Evolutionary conservation across 306 rosid species (phyloP), one percentile per base, ranked within the genome.

Genomic region (Acacia crassicarpa): DNA sequence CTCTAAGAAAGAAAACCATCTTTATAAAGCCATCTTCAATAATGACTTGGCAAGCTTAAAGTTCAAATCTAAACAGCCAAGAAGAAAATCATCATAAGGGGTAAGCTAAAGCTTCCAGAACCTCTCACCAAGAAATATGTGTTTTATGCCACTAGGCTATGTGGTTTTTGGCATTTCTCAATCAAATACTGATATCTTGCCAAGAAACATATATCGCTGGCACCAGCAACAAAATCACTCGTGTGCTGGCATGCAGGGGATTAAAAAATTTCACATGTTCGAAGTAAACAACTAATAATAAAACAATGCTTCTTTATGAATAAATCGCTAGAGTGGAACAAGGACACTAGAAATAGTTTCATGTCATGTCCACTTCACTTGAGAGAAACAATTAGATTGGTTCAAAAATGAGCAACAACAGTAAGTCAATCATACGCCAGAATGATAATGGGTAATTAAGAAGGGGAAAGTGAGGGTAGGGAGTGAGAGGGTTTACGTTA

Each of bases 401-500:
- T 53, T 75, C 14, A 56, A 75, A 23, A 16, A 22, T 23, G 4
- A 59, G 15, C 9, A 38, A 75, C 30, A 76, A 41, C 40, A 2
- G 7, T 76, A 6, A 9, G 14, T 7, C 23, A 14, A 48, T 35
- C 19, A 19, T 23, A 63, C 56, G 20, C 12, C 20, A 14, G 62
- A 7, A 22, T 45, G 35, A 72, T 16, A 67, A 16, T 14, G 61
- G 30, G 35, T 20, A 72, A 61, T 3, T 38, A 35, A 63, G 4
- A 74, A 0, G 11, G 46, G 59, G 19, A 40, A 23, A 53, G 68
- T 13, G 49, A 51, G 58, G 20, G 43, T 12, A 15, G 9, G 22
- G 1, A 68, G 44, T 33, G 6, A 59, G 77, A 58, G 73, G 53
- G 68, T 85, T 91, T 78, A 91, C 93, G 49, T 84, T 89, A 81